Conservation (phyloP, 352 stramenopile species). For the Globisporangium rhizosaccharum region DNA sequence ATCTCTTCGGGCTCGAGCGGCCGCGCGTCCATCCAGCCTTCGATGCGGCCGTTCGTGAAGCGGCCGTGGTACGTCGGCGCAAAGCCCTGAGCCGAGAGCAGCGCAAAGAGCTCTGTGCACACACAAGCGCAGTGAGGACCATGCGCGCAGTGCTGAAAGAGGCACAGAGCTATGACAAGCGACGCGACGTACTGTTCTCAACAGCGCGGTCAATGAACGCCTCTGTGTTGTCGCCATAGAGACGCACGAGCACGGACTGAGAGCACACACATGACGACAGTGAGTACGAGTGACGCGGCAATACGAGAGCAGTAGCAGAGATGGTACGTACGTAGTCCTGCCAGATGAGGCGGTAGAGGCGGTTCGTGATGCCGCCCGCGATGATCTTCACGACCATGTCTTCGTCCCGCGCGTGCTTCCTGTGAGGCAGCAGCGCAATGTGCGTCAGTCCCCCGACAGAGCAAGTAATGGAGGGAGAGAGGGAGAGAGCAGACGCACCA, state of each 20-base stretch:
- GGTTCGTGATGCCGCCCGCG: constrained; percentile 91
- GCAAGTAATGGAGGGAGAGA: neutral
- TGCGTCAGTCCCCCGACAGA: neutral
- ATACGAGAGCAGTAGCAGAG: neutral
- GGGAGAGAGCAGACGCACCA: constrained; percentile 28
- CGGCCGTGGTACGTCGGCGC: constrained; percentile 87
- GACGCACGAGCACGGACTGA: constrained; percentile 80
- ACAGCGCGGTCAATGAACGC: constrained; percentile 89
- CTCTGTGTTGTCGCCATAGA: constrained; percentile 92
- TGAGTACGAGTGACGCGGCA: neutral
- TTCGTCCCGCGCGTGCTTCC: constrained; percentile 42
- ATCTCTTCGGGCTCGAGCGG: constrained; percentile 87
- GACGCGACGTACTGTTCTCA: constrained; percentile 86
- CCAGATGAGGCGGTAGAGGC: constrained; percentile 84
- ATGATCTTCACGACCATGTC: constrained; percentile 84
- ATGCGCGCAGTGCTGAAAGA: constrained; percentile 6
- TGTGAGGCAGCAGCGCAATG: constrained; percentile 4
- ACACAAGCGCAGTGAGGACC: neutral
- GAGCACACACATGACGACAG: neutral
- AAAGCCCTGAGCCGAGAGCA: constrained; percentile 78
- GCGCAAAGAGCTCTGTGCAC: constrained; percentile 68
- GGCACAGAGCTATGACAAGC: neutral
- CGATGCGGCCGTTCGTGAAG: constrained; percentile 90
- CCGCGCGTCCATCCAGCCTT: constrained; percentile 84
- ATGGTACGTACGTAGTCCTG: constrained; percentile 35